Base-by-base conservation (phyloP, 225 moss, liverwort and hornwort genomes). In the Physcomitrium patens region DNA sequence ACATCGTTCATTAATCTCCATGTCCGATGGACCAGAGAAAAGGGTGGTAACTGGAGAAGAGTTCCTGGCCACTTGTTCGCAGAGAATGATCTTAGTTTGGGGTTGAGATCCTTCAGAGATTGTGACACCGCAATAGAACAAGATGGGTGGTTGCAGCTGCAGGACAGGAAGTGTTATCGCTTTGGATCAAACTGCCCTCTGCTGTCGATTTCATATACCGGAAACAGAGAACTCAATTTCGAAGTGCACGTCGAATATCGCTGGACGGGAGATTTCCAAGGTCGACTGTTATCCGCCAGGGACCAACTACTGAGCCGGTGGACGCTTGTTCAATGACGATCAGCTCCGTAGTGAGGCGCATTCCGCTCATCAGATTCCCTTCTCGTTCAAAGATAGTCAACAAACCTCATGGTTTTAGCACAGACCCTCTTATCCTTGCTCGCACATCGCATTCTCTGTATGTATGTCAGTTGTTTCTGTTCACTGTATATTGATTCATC, bases 331-430 rank as follows among this genome's bases (percentile, higher is more conserved):
- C 22, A 17, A 70, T 57, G 44, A 77, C 75, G 80, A 74, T 80
- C 19, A 75, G 74, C 62, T 42, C 60, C 17, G 66, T 63, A 26
- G 67, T 19, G 73, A 82, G 76, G 73, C 78, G 68, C 52, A 79
- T 69, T 54, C 79, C 67, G 23, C 82, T 79, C 77, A 65, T 79
- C 76, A 58, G 58, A 47, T 70, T 79, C 37, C 74, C 67, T 8
- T 1, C 37, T 42, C 77, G 82, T 22, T 54, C 47, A 7, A 76
- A 42, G 49, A 42, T 11, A 45, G 54, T 70, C 10, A 53, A 53
- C 54, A 9, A 60, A 54, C 67, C 71, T 37, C 68, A 63, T 37
- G 60, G 68, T 67, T 60, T 75, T 19, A 24, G 71, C 75, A 71
- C 53, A 54, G 27, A 24, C 41, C 31, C 31, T 37, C 31, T 37